Evolutionary conservation across 768 basidiomycete genomes (phyloP), one percentile per base, ranked within the genome.

Genomic region (Saitozyma sp.): DNA sequence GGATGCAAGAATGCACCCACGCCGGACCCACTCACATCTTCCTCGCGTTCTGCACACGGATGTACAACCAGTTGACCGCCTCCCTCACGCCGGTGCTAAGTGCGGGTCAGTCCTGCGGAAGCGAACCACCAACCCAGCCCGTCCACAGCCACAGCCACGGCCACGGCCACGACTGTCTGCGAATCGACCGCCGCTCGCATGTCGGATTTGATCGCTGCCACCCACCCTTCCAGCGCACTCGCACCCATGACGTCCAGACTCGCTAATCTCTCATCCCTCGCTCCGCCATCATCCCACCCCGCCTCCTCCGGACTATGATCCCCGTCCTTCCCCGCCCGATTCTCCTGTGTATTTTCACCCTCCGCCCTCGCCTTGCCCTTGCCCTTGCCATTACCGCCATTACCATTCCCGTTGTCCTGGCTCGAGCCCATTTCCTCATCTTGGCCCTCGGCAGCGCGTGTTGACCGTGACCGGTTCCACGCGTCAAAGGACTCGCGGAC

Each of bases 61-160:
- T 86, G 75, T 95, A 95, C 37, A 98, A 75, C 94, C 94, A 98
- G 73, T 96, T 90, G 3, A 96, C 90, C 0, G 90, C 92, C 54
- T 89, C 89, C 59, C 89, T 85, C 14, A 95, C 88, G 1, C 94
- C 93, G 39, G 90, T 29, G 29, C 29, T 29, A 29, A 29, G 29
- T 29, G 29, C 29, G 29, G 29, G 29, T 29, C 29, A 29, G 29
- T 91, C 49, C 93, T 96, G 58, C 1, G 68, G 17, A 53, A 62
- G 29, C 42, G 41, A 55, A 40, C 42, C 8, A 4, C 56, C 50
- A 38, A 17, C 11, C 7, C 50, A 13, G 9, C 9, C 6, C 19
- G 29, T 9, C 37, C 14, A 17, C 37, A 2, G 16, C 53, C 41
- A 1, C 19, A 42, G 17, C 20, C 14, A 8, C 45, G 19, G 38